Percentiles rank a stretch among this genome's conserved stretches.
phyloP scores from a whole-genome alignment of 2,329 filamentous ascomycete genomes.

The Monilinia polystroma region DNA sequence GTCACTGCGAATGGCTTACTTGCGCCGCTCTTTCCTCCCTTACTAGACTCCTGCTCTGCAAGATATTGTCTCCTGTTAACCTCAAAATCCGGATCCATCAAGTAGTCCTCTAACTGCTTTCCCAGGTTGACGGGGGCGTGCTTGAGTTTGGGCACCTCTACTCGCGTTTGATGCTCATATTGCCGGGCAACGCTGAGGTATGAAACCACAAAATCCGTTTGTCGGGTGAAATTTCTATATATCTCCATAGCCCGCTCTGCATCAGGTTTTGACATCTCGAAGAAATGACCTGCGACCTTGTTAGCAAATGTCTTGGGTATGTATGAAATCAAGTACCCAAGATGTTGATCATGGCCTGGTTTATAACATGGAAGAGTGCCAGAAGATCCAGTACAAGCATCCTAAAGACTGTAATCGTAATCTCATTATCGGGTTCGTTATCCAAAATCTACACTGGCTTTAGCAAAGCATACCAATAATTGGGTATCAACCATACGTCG shows the following conservation, averaged over 20 bases:
- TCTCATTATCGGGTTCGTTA: constrained; percentile 91
- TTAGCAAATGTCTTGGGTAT: constrained; percentile 27
- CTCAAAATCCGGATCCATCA: constrained; percentile 94
- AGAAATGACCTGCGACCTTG: constrained; percentile 74
- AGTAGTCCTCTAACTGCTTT: constrained; percentile 87
- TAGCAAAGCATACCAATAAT: constrained; percentile 24
- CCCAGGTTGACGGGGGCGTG: constrained; percentile 92
- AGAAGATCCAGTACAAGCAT: constrained; percentile 87
- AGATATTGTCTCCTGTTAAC: constrained; percentile 89
- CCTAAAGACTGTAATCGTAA: constrained; percentile 90
- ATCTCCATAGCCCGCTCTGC: constrained; percentile 89
- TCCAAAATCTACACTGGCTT: constrained; percentile 67
- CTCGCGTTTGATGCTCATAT: constrained; percentile 85
- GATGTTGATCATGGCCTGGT: constrained; percentile 96
- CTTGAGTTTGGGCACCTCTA: constrained; percentile 95
- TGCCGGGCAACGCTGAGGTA: constrained; percentile 85
- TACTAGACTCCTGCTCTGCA: constrained; percentile 77
- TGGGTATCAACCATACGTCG: constrained; percentile 63
- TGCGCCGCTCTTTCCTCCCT: constrained; percentile 37
- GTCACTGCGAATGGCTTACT: constrained; percentile 47
- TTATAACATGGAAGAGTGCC: constrained; percentile 89
- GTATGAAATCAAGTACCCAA: constrained; percentile 60
- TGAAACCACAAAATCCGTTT: constrained; percentile 89
- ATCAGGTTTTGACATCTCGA: constrained; percentile 94
- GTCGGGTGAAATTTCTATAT: constrained; percentile 86